Conservation (phyloP, 1,284 basidiomycete genomes). For the Puccinia novopanici region DNA sequence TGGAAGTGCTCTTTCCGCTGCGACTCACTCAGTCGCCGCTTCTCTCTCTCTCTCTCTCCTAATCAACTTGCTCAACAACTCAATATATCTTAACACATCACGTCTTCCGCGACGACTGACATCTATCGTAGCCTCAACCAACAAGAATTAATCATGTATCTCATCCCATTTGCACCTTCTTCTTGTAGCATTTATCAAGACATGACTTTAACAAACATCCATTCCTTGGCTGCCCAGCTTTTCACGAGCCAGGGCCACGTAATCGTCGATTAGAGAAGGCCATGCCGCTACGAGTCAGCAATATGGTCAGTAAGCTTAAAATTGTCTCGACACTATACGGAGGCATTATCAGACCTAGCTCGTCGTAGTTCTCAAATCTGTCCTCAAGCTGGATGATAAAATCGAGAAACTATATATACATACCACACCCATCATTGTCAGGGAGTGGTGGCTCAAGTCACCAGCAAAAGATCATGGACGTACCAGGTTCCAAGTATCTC, state of each 20-base stretch:
- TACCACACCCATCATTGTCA: background rate
- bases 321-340: background rate
- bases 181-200: too few species aligned
- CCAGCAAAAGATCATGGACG: background rate
- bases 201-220: constrained; percentile 31
- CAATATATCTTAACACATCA: too few species aligned
- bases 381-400: constrained; percentile 45
- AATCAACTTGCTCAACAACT: too few species aligned
- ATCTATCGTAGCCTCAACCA: too few species aligned
- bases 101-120: too few species aligned
- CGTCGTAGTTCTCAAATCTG: constrained; percentile 46
- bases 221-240: constrained; percentile 39
- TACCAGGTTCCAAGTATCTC: constrained; percentile 51
- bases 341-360: constrained; percentile 25
- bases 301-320: background rate
- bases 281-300: constrained; percentile 35
- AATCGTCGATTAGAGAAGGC: constrained; percentile 51
- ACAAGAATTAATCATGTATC: too few species aligned
- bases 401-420: constrained; percentile 36
- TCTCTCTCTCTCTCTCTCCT: background rate
- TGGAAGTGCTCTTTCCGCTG: too few species aligned
- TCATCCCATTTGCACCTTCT: too few species aligned
- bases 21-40: background rate
- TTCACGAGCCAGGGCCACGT: constrained; percentile 28
- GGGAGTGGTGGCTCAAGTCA: background rate